Conservation (phyloP, 1,139 yeast species). For the Suhomyces guaymorum region DNA sequence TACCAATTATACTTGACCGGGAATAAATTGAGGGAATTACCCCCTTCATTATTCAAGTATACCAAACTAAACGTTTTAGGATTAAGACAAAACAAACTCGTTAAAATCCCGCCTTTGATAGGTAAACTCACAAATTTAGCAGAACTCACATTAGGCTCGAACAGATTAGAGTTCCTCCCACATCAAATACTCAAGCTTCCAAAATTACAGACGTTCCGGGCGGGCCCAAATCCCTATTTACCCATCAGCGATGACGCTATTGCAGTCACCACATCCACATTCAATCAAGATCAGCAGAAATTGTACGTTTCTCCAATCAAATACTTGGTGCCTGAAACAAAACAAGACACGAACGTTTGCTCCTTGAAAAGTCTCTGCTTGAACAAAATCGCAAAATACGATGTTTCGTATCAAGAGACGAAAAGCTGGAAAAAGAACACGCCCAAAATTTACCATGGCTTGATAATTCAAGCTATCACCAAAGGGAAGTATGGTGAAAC, state of each 20-base stretch:
- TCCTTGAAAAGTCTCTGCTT: conserved; percentile 45
- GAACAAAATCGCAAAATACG: conserved; percentile 45
- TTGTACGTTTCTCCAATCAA: conserved; percentile 30
- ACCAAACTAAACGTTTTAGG: conserved; percentile 54
- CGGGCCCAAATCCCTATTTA: conserved; percentile 48
- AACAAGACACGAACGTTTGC: conserved; percentile 22
- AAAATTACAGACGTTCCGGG: conserved; percentile 45
- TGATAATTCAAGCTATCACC: conserved; percentile 45
- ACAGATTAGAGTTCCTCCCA: conserved; percentile 54
- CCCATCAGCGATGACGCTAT: conserved; percentile 33
- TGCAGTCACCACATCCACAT: conserved; percentile 16
- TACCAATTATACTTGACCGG: conserved; percentile 51
- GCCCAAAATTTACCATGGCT: conserved; percentile 34
- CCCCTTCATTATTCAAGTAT: conserved; percentile 53
- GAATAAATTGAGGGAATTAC: conserved; percentile 51
- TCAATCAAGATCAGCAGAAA: conserved; percentile 15
- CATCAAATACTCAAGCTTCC: conserved; percentile 51
- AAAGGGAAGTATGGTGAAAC: conserved; percentile 46
- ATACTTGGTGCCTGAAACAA: conserved; percentile 14
- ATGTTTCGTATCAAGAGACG: conserved; percentile 47
- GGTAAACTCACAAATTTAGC: conserved; percentile 42
- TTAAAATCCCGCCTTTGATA: conserved; percentile 54
- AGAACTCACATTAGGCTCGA: conserved; percentile 54
- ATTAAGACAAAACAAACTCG: conserved; percentile 52
- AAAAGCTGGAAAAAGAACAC: conserved; percentile 43